Conservation (phyloP, 495 filamentous ascomycete species). For the Penicillium malachiteum region DNA sequence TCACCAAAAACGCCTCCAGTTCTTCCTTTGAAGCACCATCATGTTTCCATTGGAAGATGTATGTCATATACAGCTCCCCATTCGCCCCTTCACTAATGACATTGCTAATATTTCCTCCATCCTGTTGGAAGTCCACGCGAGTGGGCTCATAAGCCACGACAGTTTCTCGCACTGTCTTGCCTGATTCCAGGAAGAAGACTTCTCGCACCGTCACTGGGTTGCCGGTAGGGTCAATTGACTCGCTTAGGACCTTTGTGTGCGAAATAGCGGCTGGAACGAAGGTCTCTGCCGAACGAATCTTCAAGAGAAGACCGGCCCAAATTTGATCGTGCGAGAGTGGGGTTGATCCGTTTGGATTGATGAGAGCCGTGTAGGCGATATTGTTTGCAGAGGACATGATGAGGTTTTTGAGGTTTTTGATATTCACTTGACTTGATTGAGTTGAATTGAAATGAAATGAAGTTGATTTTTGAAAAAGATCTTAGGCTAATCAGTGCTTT, state of each 20-base stretch:
- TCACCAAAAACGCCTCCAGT: constrained; percentile 24
- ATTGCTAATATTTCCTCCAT: constrained; percentile 44
- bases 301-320: constrained; percentile 52
- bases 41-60: constrained; percentile 53
- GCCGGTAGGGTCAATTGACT: constrained; percentile 32
- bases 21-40: constrained; percentile 34
- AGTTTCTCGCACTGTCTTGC: constrained; percentile 22
- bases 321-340: constrained; percentile 48
- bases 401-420: neutral
- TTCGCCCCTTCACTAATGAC: constrained; percentile 46
- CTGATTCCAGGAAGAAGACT: constrained; percentile 23
- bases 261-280: constrained; percentile 51
- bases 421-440: neutral
- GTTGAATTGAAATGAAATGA: neutral
- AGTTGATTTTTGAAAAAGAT: neutral
- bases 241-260: constrained; percentile 36
- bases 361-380: constrained; percentile 49
- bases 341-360: constrained; percentile 46
- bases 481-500: too few species aligned
- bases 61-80: constrained; percentile 52
- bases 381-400: constrained; percentile 34
- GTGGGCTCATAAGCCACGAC: constrained; percentile 24
- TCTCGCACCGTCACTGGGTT: constrained; percentile 28
- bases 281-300: constrained; percentile 48
- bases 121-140: constrained; percentile 37